These are phyloP conservation scores for Emericellopsis atlantica DNA, from an alignment of 2,329 filamentous ascomycete species.

Conservation along the genomic window DNA sequence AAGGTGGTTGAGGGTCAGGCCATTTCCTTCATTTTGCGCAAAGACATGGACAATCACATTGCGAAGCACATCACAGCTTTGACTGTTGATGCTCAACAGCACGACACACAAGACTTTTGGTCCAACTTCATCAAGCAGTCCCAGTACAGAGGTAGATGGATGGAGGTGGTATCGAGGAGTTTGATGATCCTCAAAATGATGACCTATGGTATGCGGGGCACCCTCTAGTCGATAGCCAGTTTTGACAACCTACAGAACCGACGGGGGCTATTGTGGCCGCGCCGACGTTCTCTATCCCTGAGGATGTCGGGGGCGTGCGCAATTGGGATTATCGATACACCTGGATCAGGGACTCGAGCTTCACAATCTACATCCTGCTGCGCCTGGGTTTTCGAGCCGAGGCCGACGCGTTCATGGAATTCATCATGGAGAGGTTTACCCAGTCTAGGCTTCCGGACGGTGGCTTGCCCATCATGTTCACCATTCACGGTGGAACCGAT, in stretches of 20 bases:
- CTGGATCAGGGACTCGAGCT: conserved; percentile 68
- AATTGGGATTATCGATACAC: conserved; percentile 67
- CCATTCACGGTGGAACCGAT: conserved; percentile 61
- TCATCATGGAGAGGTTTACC: conserved; percentile 60
- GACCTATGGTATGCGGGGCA: conserved; percentile 36
- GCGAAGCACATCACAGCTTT: conserved; percentile 44
- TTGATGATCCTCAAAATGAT: conserved; percentile 65
- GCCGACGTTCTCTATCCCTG: conserved; percentile 66
- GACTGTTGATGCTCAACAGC: conserved; percentile 49
- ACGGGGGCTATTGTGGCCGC: conserved; percentile 67
- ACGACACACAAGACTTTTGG: conserved; percentile 61
- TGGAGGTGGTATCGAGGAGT: conserved; percentile 58
- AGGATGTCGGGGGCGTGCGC: conserved; percentile 55
- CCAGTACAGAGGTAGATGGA: conserved; percentile 59
- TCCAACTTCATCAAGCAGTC: conserved; percentile 60
- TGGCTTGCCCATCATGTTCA: conserved; percentile 70
- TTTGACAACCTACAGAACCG: conserved; percentile 34
- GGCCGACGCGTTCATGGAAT: conserved; percentile 67
- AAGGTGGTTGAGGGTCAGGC: conserved; percentile 52
- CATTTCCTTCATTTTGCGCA: conserved; percentile 56
- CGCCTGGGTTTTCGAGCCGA: conserved; percentile 65
- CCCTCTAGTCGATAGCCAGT: neutral
- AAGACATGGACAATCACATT: conserved; percentile 44
- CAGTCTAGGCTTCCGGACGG: conserved; percentile 46
- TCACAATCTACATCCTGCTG: conserved; percentile 66